Percentiles rank a stretch among this genome's conserved stretches.
Evolutionary conservation across 257 asterid species (phyloP).

Genomic region (Gentiana dahurica): DNA sequence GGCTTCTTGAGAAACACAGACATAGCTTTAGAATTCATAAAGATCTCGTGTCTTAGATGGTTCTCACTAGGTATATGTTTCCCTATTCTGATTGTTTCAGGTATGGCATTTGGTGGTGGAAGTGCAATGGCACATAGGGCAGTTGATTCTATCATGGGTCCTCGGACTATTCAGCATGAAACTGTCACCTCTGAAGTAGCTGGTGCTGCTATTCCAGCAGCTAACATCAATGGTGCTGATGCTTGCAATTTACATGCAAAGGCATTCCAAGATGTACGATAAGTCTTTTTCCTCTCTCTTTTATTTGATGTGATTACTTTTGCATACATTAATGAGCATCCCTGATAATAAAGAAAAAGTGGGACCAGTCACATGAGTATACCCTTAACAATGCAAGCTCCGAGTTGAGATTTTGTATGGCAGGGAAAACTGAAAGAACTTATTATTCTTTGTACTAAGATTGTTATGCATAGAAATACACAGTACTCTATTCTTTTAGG

Average conservation of each 20-base stretch:
- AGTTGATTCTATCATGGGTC: slow-evolving; percentile 68
- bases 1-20: no score
- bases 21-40: no score
- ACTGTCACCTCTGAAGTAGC: slow-evolving; percentile 35
- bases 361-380: no score
- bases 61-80: neutral
- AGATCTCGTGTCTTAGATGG: no score
- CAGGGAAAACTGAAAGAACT: no score
- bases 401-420: no score
- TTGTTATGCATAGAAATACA: no score
- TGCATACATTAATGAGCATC: neutral
- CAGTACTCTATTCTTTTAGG: no score
- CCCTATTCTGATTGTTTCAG: slow-evolving; percentile 12
- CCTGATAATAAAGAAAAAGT: no score
- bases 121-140: slow-evolving; percentile 69
- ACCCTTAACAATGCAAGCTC: no score
- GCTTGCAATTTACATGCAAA: slow-evolving; percentile 52
- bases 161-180: slow-evolving; percentile 69
- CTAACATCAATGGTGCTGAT: slow-evolving; percentile 24
- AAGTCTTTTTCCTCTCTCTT: neutral
- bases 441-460: no score
- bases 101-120: slow-evolving; percentile 70
- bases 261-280: slow-evolving; percentile 62
- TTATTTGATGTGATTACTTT: neutral
- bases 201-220: slow-evolving; percentile 31